phyloP scores from a whole-genome alignment of 1,284 basidiomycete species.

The Tilletia indica region DNA sequence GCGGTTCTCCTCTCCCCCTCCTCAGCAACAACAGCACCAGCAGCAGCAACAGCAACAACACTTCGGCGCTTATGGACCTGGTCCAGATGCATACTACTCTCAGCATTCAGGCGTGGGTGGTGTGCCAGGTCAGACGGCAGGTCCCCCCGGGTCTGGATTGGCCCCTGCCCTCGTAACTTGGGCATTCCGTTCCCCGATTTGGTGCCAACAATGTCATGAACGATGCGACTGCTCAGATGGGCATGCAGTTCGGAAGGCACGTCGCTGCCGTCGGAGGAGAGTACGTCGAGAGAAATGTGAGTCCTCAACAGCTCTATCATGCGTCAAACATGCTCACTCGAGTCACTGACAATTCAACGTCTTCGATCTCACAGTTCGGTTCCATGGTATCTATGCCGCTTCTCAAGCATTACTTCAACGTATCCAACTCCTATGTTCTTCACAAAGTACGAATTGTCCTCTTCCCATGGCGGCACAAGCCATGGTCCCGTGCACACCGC shows the following conservation, averaged over 20 bases:
- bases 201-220: conserved; percentile 63
- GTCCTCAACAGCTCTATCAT: conserved; percentile 47
- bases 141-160: neutral
- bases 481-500: conserved; percentile 50
- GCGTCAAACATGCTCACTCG: no score
- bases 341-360: neutral
- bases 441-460: conserved; percentile 84
- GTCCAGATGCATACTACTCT: conserved; percentile 16
- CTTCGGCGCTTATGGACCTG: neutral
- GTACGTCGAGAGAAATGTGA: conserved; percentile 89
- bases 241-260: conserved; percentile 89
- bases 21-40: neutral
- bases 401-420: conserved; percentile 92
- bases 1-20: conserved; percentile 15
- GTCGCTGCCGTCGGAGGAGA: conserved; percentile 91
- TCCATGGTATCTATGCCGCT: conserved; percentile 44
- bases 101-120: neutral
- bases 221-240: conserved; percentile 90
- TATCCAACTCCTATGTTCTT: conserved; percentile 93
- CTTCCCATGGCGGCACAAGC: conserved; percentile 84
- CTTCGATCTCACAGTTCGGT: conserved; percentile 25
- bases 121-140: neutral
- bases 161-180: conserved; percentile 13
- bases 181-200: conserved; percentile 14
- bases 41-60: conserved; percentile 7